Conservation (phyloP, 2,329 filamentous ascomycete species). For the Beauveria australis region DNA sequence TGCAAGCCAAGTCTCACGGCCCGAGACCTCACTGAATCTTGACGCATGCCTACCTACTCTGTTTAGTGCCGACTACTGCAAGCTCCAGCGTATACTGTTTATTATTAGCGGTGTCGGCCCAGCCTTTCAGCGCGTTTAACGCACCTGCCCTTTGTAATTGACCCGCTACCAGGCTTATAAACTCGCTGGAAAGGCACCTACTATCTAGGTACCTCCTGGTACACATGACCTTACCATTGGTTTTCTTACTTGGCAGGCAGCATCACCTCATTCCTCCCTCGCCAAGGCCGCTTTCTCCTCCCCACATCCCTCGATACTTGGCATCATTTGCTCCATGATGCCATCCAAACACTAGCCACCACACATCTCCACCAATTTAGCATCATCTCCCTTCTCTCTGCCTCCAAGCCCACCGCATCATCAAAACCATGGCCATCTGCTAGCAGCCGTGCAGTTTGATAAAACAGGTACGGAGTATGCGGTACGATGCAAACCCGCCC, state of each 20-base stretch:
- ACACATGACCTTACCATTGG: background rate
- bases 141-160: background rate
- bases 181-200: too few species aligned
- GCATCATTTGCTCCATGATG: background rate
- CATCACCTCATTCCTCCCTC: background rate
- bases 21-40: too few species aligned
- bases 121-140: background rate
- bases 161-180: too few species aligned
- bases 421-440: background rate
- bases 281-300: background rate
- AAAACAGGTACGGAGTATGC: background rate
- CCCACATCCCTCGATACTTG: conserved; percentile 1
- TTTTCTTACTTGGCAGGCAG: too few species aligned
- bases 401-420: background rate
- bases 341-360: background rate
- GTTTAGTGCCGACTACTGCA: background rate
- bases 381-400: background rate
- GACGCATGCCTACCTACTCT: background rate
- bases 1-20: too few species aligned
- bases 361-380: background rate
- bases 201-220: background rate
- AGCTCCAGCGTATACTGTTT: too few species aligned
- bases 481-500: background rate
- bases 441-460: background rate
- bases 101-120: background rate